A percentile compares a stretch with the other conserved stretches of the same genome.
Conservation (phyloP, 164 flowering plant species). For the Annona squamosa region DNA sequence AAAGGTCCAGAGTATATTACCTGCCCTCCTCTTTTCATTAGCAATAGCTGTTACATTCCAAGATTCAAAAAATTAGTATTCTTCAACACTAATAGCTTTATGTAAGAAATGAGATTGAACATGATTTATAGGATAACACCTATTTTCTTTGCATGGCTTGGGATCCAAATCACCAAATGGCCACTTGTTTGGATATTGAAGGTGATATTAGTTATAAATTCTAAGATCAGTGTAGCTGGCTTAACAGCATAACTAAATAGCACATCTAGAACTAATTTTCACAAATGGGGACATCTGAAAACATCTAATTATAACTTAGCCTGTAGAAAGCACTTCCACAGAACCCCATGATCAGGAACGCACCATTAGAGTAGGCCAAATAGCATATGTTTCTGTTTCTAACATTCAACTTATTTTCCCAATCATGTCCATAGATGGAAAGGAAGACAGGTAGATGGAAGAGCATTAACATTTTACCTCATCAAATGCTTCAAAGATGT, state of each 20-base stretch:
- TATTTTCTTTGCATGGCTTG: neutral
- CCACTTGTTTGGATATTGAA: neutral
- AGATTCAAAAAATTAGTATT: neutral
- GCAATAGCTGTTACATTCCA: conserved; percentile 37
- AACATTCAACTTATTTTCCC: no score
- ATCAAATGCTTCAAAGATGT: conserved; percentile 96
- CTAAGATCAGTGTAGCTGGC: neutral
- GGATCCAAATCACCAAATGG: neutral
- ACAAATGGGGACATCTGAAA: neutral
- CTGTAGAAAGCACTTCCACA: neutral
- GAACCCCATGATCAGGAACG: neutral
- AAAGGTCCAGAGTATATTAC: conserved; percentile 82
- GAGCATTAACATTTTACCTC: conserved; percentile 38
- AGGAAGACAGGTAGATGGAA: conserved; percentile 2
- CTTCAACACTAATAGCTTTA: neutral
- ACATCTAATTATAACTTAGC: neutral
- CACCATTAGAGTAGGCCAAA: no score
- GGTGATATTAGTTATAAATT: neutral
- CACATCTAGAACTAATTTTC: neutral
- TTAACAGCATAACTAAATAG: neutral
- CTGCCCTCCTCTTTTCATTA: conserved; percentile 96
- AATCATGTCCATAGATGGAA: neutral
- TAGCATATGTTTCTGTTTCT: no score
- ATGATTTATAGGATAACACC: neutral
- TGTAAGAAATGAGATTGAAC: neutral